Evolutionary conservation across 345 rosid genomes (phyloP), one percentile per base, ranked within the genome.

Genomic region (Clarkia xantiana): DNA sequence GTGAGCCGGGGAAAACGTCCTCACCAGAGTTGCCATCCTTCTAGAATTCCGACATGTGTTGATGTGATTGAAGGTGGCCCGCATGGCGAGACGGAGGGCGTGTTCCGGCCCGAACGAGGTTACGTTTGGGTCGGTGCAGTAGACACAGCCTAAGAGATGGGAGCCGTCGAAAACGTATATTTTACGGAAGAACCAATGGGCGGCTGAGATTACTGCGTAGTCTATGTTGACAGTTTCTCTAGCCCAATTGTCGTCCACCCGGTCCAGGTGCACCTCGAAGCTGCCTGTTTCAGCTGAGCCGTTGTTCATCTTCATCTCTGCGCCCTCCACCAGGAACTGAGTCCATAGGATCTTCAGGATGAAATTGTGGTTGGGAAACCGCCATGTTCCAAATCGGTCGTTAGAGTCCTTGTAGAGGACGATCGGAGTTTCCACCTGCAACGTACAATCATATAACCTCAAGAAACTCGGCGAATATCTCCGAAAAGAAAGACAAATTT

Each of bases 1-100:
- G 64, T 86, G 97, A 0, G 91, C 75, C 0, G 94, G 94, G 4
- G 97, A 81, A 62, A 83, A 77, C 54, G 94, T 86, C 76, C 97
- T 70, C 11, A 81, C 2, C 16, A 86, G 42, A 0, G 88, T 68
- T 19, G 65, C 76, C 2, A 53, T 51, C 19, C 42, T 55, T 45
- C 62, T 66, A 62, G 83, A 75, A 0, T 53, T 58, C 16, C 52
- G 42, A 58, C 88, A 75, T 0, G 14, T 43, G 0, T 62, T 57
- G 15, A 86, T 77, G 44, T 73, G 69, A 38, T 38, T 45, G 0
- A 90, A 57, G 1, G 82, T 77, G 0, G 82, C 53, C 0, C 76
- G 56, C 61, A 75, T 56, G 3, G 85, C 76, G 65, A 86, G 51
- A 48, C 60, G 63, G 10, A 86, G 44, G 10, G 89, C 81, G 3